Evolutionary conservation across 345 rosid genomes (phyloP), one percentile per base, ranked within the genome.

Genomic region (Corchorus capsularis): DNA sequence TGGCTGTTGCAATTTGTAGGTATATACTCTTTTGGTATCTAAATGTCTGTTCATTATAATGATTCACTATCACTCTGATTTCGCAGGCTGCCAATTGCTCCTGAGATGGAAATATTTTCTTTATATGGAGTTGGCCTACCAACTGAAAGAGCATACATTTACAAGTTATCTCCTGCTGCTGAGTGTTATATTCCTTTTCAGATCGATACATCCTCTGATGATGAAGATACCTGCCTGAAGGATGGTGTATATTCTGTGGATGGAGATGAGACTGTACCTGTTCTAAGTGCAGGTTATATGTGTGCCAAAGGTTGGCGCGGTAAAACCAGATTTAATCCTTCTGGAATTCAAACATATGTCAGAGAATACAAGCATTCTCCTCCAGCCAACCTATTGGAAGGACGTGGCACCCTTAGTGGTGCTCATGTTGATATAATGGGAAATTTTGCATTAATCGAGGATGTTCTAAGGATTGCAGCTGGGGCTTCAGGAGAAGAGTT

Each of bases 361-460:
- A 85, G 99, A 75, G 99, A 96, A 78, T 96, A 93, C 70, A 83
- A 84, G 46, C 98, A 96, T 82, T 82, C 90, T 75, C 99, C 98
- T 41, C 98, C 98, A 0, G 85, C 97, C 22, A 93, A 89, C 75
- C 84, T 96, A 53, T 84, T 96, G 15, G 98, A 96, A 80, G 99
- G 98, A 7, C 86, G 99, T 0, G 98, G 99, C 70, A 96, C 94
- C 1, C 96, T 83, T 75, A 96, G 99, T 57, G 98, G 97, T 8
- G 87, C 89, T 6, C 98, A 96, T 81, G 98, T 93, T 6, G 99
- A 96, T 75, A 91, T 96, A 63, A 92, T 96, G 99, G 99, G 99
- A 60, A 96, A 96, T 81, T 96, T 96, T 77, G 98, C 93, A 7
- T 74, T 96, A 78, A 92, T 96, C 1, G 98, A 96, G 76, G 98